Evolutionary conservation across 345 rosid genomes (phyloP).

Genomic region (Citrus australasica): DNA sequence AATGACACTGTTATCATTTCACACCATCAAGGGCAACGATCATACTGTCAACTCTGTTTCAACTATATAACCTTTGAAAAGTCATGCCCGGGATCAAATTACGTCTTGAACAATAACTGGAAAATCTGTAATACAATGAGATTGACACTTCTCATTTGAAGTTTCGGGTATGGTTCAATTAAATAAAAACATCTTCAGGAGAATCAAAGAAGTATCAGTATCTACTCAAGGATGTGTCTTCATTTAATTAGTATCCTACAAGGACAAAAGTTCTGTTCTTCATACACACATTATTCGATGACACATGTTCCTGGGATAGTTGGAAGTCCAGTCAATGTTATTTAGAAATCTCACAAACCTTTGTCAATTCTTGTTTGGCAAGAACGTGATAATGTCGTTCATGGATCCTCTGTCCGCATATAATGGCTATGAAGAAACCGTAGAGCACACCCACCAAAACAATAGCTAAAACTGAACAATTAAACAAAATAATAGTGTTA

Average conservation of each 20-base stretch:
- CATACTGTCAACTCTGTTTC: neutral
- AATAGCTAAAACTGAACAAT: slow-evolving; percentile 77
- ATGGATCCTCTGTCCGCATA: slow-evolving; percentile 96
- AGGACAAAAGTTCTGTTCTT: neutral
- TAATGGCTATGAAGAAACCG: slow-evolving; percentile 96
- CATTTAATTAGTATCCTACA: neutral
- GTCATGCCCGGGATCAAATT: neutral
- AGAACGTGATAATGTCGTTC: slow-evolving; percentile 98
- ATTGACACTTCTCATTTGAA: neutral
- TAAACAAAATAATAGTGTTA: neutral
- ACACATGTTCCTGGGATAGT: neutral
- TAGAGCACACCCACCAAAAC: slow-evolving; percentile 96
- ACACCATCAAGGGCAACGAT: neutral
- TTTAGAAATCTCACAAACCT: slow-evolving; percentile 39
- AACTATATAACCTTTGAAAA: neutral
- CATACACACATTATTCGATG: neutral
- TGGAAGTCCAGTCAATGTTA: neutral
- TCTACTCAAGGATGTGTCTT: neutral
- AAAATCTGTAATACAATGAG: neutral
- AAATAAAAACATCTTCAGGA: neutral
- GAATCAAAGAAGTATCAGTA: neutral
- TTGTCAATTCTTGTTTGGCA: slow-evolving; percentile 97
- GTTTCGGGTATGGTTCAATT: neutral
- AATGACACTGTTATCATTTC: neutral
- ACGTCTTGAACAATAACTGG: neutral